A percentile compares a stretch with the other conserved stretches of the same genome.
These are phyloP conservation scores for Przewalskia tangutica DNA, from an alignment of 257 asterid genomes.

Conservation along the genomic window DNA sequence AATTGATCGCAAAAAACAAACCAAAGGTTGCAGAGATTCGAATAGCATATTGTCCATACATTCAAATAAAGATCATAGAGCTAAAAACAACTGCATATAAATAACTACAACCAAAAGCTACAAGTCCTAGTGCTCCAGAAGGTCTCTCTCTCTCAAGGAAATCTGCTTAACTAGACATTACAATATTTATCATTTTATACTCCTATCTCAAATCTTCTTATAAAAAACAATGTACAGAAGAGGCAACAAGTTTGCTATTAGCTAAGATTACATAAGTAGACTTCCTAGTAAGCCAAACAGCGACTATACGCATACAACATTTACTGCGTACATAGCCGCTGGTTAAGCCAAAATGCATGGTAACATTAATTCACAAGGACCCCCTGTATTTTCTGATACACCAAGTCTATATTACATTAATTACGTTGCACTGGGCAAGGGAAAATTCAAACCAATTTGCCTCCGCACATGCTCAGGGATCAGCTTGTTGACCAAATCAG, in stretches of 20 bases:
- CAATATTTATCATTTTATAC: slow-evolving; percentile 14
- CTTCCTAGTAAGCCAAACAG: slow-evolving; percentile 22
- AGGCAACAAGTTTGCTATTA: slow-evolving; percentile 13
- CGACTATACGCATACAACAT: slow-evolving; percentile 34
- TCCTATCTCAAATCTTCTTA: slow-evolving; percentile 17
- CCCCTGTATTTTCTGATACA: neutral
- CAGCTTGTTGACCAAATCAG: slow-evolving; percentile 50
- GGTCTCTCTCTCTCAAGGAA: slow-evolving; percentile 4
- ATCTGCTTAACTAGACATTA: slow-evolving; percentile 23
- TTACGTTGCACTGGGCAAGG: slow-evolving; percentile 15
- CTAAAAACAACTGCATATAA: neutral
- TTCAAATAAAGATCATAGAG: neutral
- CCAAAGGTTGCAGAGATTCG: neutral
- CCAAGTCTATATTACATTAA: slow-evolving; percentile 1
- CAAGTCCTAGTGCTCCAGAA: neutral
- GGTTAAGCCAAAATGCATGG: slow-evolving; percentile 16
- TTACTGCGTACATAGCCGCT: slow-evolving; percentile 17
- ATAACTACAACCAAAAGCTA: neutral
- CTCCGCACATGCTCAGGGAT: slow-evolving; percentile 39
- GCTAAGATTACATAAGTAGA: slow-evolving; percentile 25
- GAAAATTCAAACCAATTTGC: slow-evolving; percentile 18
- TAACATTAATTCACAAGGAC: slow-evolving; percentile 1
- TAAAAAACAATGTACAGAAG: slow-evolving; percentile 62
- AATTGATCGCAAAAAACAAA: neutral
- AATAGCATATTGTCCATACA: neutral